phyloP scores from a whole-genome alignment of 306 rosid genomes.

The Abrus precatorius region DNA sequence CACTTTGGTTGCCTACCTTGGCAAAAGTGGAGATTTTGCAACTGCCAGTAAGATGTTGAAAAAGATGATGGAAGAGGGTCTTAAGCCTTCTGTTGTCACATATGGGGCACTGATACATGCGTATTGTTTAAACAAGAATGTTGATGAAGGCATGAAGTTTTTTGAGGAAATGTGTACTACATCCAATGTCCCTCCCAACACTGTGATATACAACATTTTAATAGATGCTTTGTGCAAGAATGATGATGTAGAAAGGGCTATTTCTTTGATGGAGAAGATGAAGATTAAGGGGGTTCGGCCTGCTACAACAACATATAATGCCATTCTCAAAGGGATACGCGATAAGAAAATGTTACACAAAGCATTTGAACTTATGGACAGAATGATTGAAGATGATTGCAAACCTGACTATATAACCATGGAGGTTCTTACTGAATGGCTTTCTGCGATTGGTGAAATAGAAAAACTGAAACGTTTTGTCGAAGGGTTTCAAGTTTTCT shows the following conservation, averaged over 20 bases:
- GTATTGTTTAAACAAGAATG: slow-evolving; percentile 61
- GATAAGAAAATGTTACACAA: slow-evolving; percentile 58
- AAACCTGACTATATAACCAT: slow-evolving; percentile 71
- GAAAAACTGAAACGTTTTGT: slow-evolving; percentile 61
- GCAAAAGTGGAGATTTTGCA: slow-evolving; percentile 66
- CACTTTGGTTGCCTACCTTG: slow-evolving; percentile 69
- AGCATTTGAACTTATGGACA: slow-evolving; percentile 73
- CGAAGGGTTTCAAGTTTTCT: slow-evolving; percentile 52
- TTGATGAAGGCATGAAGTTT: slow-evolving; percentile 70
- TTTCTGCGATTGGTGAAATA: slow-evolving; percentile 62
- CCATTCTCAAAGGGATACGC: slow-evolving; percentile 67
- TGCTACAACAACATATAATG: slow-evolving; percentile 67
- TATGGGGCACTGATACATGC: slow-evolving; percentile 81
- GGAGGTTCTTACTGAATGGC: slow-evolving; percentile 86
- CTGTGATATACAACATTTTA: slow-evolving; percentile 68
- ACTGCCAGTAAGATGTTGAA: slow-evolving; percentile 56
- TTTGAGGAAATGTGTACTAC: slow-evolving; percentile 62
- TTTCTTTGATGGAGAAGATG: slow-evolving; percentile 73
- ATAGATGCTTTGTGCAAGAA: slow-evolving; percentile 75
- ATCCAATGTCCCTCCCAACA: slow-evolving; percentile 69
- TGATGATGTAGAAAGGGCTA: slow-evolving; percentile 55
- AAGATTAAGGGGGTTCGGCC: slow-evolving; percentile 64
- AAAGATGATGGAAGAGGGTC: slow-evolving; percentile 69
- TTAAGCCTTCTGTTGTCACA: slow-evolving; percentile 70
- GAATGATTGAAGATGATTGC: slow-evolving; percentile 71